phyloP scores from a whole-genome alignment of 164 flowering plant species.

The Piper longum region DNA sequence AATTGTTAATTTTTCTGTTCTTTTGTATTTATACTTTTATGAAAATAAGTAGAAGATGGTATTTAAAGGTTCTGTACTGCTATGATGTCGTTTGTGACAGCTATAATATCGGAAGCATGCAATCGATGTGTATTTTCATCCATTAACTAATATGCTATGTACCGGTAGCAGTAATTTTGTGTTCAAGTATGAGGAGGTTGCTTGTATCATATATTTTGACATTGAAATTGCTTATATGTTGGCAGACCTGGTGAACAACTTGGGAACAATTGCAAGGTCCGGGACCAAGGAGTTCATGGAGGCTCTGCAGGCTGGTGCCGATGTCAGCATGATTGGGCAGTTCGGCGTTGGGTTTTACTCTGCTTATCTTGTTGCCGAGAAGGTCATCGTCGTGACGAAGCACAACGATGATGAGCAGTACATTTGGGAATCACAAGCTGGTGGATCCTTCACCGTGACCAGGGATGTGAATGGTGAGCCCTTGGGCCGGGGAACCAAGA shows the following conservation, averaged over 20 bases:
- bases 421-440: constrained; percentile 14
- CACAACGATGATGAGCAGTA: constrained; percentile 13
- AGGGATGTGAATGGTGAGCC: constrained; percentile 11
- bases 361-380: constrained; percentile 11
- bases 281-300: constrained; percentile 15
- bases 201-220: too few species aligned
- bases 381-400: constrained; percentile 9
- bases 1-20: too few species aligned
- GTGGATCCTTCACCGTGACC: constrained; percentile 11
- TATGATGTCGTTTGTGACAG: too few species aligned
- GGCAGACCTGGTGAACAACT: constrained; percentile 12
- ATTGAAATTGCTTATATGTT: neutral
- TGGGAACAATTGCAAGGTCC: constrained; percentile 15
- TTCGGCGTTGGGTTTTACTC: constrained; percentile 14
- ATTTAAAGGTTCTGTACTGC: too few species aligned
- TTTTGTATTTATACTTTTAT: too few species aligned
- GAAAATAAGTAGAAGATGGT: too few species aligned
- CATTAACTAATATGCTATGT: too few species aligned
- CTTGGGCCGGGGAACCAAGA: constrained; percentile 12
- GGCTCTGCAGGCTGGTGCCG: constrained; percentile 12
- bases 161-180: too few species aligned
- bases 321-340: constrained; percentile 14
- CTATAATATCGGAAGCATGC: too few species aligned
- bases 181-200: neutral
- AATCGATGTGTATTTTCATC: too few species aligned